These are phyloP conservation scores for Suillus occidentalis DNA, from an alignment of 768 basidiomycete genomes.

Conservation along the genomic window DNA sequence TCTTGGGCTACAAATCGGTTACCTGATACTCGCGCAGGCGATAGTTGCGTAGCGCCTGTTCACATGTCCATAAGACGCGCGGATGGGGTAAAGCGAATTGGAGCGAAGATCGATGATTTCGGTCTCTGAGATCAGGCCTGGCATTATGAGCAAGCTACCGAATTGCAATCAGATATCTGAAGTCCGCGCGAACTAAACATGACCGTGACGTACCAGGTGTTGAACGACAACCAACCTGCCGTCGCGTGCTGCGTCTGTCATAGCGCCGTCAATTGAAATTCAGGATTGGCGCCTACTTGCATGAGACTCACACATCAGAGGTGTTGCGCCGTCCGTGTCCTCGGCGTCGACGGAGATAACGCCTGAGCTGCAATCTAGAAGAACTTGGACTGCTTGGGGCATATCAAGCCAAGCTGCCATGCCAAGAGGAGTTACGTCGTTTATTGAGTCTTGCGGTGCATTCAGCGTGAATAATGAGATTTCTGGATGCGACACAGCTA, in stretches of 20 bases:
- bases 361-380: conserved; percentile 64
- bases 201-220: conserved; percentile 49
- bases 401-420: conserved; percentile 79
- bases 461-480: conserved; percentile 72
- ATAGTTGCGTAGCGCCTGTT: conserved; percentile 59
- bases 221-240: conserved; percentile 66
- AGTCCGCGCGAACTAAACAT: conserved; percentile 4
- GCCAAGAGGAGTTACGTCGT: conserved; percentile 74
- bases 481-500: conserved; percentile 53
- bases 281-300: not conserved
- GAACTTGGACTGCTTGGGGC: conserved; percentile 54
- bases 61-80: conserved; percentile 67
- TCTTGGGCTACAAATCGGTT: conserved; percentile 16
- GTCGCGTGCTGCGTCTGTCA: conserved; percentile 76
- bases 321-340: conserved; percentile 74
- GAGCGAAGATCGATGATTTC: conserved; percentile 68
- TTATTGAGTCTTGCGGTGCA: conserved; percentile 66
- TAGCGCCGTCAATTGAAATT: conserved; percentile 7
- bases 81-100: conserved; percentile 68
- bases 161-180: conserved; percentile 10
- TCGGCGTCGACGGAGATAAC: conserved; percentile 70
- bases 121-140: conserved; percentile 70
- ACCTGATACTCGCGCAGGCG: conserved; percentile 64
- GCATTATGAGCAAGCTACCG: conserved; percentile 62
- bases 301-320: conserved; percentile 73